These are phyloP conservation scores for Hortaea werneckii DNA, from an alignment of 2,329 filamentous ascomycete species.

Conservation along the genomic window DNA sequence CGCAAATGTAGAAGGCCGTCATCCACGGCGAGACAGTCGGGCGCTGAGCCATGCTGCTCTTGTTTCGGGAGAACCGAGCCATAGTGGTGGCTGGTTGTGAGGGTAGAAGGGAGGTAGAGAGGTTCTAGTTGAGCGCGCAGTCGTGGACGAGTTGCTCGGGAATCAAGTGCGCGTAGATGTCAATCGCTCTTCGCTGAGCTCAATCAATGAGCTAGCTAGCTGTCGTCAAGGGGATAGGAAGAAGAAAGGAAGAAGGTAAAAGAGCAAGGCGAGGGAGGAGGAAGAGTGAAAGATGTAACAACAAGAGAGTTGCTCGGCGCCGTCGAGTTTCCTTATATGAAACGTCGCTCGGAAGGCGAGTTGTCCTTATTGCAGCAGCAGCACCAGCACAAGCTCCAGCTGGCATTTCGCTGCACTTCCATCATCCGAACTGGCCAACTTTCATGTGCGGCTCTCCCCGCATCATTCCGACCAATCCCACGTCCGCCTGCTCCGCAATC, in stretches of 20 bases:
- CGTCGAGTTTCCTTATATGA: no score
- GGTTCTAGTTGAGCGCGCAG: not conserved
- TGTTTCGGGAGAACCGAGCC: conserved; percentile 26
- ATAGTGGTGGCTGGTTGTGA: conserved; percentile 21
- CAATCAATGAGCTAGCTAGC: not conserved
- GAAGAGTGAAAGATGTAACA: not conserved
- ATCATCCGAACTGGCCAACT: not conserved
- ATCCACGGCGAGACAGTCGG: conserved; percentile 47
- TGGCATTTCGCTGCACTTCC: not conserved
- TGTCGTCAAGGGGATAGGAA: not conserved
- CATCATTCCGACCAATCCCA: not conserved
- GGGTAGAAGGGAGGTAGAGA: not conserved
- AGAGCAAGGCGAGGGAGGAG: not conserved
- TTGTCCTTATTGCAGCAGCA: not conserved
- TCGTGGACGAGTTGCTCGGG: not conserved
- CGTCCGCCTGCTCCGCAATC: not conserved
- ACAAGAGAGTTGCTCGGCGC: no score
- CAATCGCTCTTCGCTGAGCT: not conserved
- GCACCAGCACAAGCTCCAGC: not conserved
- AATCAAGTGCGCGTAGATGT: no score
- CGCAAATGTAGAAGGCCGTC: conserved; percentile 81
- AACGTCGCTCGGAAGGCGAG: not conserved
- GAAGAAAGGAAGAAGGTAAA: not conserved
- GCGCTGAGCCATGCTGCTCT: conserved; percentile 14
- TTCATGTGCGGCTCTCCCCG: not conserved